Evolutionary conservation across 495 filamentous ascomycete genomes (phyloP).

Genomic region (Penicillium riverlandense): DNA sequence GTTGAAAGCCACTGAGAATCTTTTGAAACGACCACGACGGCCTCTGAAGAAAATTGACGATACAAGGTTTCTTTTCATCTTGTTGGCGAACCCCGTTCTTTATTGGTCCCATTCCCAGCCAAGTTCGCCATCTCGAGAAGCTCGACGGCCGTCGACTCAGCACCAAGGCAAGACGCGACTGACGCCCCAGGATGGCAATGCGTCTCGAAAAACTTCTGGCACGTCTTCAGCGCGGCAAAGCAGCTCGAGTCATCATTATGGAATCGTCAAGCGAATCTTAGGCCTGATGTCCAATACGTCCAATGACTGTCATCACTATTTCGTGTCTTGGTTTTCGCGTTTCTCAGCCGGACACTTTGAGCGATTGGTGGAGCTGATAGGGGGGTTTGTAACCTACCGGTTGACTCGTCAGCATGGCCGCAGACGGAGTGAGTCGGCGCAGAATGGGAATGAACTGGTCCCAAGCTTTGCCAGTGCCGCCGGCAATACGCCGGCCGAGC

Average conservation of each 20-base stretch:
- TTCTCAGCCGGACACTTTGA: constrained; percentile 63
- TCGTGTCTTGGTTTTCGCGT: constrained; percentile 81
- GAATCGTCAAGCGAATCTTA: constrained; percentile 79
- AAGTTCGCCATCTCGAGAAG: constrained; percentile 4
- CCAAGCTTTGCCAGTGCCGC: constrained; percentile 60
- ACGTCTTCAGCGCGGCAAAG: constrained; percentile 9
- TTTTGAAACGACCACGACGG: constrained; percentile 79
- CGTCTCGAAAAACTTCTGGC: constrained; percentile 10
- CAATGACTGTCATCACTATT: constrained; percentile 67
- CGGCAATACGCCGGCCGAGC: constrained; percentile 55
- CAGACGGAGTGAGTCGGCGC: constrained; percentile 46
- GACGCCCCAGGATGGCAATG: constrained; percentile 12
- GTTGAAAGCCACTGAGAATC: constrained; percentile 73
- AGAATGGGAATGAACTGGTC: constrained; percentile 58
- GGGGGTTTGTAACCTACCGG: constrained; percentile 77
- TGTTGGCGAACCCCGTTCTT: constrained; percentile 76
- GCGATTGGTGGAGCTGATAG: constrained; percentile 64
- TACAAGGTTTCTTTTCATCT: constrained; percentile 72
- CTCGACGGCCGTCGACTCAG: constrained; percentile 20
- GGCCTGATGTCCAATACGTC: constrained; percentile 73
- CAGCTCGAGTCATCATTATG: constrained; percentile 59
- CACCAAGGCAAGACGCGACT: constrained; percentile 15
- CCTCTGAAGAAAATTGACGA: constrained; percentile 63
- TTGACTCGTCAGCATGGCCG: constrained; percentile 67
- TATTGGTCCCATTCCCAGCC: constrained; percentile 24